Evolutionary conservation across 345 rosid species (phyloP).

Genomic region (Rhodamnia rubescens): DNA sequence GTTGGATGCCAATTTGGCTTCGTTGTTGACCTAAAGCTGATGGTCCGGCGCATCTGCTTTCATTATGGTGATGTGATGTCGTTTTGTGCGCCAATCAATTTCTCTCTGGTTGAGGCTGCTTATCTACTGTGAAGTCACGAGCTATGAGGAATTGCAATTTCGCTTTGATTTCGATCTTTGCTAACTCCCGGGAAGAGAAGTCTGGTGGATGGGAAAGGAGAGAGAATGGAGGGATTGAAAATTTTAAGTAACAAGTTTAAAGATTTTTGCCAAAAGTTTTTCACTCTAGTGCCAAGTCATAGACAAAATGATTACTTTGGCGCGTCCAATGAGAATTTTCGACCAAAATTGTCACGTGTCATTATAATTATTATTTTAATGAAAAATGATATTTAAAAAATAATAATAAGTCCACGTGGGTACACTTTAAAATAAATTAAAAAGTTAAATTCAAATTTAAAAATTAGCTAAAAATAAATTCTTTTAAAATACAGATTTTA

Average conservation of each 20-base stretch:
- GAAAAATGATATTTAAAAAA: no score
- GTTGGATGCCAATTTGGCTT: background rate
- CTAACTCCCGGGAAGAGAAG: background rate
- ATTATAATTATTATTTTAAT: no score
- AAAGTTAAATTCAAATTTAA: no score
- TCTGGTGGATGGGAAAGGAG: background rate
- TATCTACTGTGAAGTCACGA: background rate
- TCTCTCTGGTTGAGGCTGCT: background rate
- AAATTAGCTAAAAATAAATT: no score
- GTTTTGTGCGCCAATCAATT: background rate
- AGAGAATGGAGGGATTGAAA: background rate
- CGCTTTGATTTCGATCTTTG: background rate
- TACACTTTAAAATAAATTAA: no score
- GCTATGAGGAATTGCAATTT: background rate
- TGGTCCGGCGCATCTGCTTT: background rate
- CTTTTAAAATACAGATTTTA: no score
- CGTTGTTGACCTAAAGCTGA: background rate
- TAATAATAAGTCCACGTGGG: no score
- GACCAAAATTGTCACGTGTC: no score
- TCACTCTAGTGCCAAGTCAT: no score
- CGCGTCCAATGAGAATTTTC: no score
- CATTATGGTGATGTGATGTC: background rate
- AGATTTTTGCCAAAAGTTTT: background rate
- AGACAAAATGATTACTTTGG: no score
- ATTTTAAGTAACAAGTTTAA: background rate